Base-by-base conservation (phyloP, 768 basidiomycete species). In the Naganishia onofrii region DNA sequence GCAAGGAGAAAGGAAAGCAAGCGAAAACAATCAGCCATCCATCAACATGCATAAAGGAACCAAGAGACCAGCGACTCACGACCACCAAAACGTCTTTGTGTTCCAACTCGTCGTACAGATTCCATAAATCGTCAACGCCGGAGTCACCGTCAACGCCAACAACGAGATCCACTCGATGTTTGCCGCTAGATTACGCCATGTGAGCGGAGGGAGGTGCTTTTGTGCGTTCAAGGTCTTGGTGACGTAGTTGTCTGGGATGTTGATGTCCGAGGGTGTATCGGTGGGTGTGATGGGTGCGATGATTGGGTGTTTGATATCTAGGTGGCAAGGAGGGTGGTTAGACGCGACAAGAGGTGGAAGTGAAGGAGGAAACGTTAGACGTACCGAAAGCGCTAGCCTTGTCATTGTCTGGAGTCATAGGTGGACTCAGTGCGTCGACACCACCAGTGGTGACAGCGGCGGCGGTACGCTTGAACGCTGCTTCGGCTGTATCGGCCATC, bases 241-340 rank as follows among this genome's bases (percentile, higher is more conserved):
- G 78, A 92, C 90, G 76, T 91, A 92, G 84, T 92, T 91, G 81
- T 91, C 90, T 19, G 89, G 88, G 70, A 90, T 87, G 73, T 80
- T 60, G 34, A 68, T 31, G 74, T 82, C 82, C 29, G 79, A 76
- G 19, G 81, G 76, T 31, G 67, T 69, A 70, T 77, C 72, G 36
- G 77, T 79, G 26, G 79, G 75, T 69, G 71, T 48, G 63, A 79
- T 78, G 36, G 76, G 72, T 17, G 63, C 46, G 44, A 78, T 72
- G 42, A 42, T 42, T 42, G 42, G 42, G 42, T 42, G 42, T 42
- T 42, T 42, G 42, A 42, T 57, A 48, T 74, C 71, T 38, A 8
- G n/a, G n/a, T n/a, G n/a, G n/a, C n/a, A n/a, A n/a, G n/a, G n/a
- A n/a, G n/a, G n/a, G n/a, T n/a, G n/a, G n/a, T n/a, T 58, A 36